Evolutionary conservation across 148 eudicot genomes (phyloP).

Genomic region (Persicaria tinctoria): DNA sequence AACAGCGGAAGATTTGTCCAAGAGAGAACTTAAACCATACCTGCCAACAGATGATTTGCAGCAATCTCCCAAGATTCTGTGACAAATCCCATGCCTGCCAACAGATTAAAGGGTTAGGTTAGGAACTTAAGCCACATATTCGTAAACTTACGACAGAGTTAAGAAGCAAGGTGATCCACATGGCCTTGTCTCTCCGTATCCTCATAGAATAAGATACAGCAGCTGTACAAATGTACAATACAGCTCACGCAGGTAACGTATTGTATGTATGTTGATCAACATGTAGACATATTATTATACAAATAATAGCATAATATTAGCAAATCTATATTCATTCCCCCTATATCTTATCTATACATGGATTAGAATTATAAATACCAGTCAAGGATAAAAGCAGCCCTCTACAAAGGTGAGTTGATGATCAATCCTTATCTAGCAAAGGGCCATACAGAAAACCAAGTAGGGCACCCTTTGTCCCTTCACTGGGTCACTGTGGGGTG

Average conservation of each 20-base stretch:
- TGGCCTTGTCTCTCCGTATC: neutral
- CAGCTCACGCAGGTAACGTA: neutral
- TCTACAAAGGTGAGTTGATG: neutral
- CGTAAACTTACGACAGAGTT: neutral
- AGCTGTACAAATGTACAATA: neutral
- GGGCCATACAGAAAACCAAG: neutral
- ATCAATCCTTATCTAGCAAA: neutral
- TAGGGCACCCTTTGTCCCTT: neutral
- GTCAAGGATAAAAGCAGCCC: neutral
- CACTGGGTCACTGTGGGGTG: neutral
- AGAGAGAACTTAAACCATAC: neutral
- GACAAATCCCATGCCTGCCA: neutral
- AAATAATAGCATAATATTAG: neutral
- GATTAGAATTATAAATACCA: neutral
- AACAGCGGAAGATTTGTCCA: neutral
- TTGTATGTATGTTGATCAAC: neutral
- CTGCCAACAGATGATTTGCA: neutral
- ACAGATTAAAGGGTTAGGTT: neutral
- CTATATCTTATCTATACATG: neutral
- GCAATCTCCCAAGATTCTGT: neutral
- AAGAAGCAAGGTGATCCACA: neutral
- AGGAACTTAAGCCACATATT: neutral
- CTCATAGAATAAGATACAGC: neutral
- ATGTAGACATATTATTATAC: neutral
- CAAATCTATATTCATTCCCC: neutral